These are phyloP conservation scores for Cyclaneusma minus DNA, from an alignment of 2,329 filamentous ascomycete genomes.

Conservation along the genomic window DNA sequence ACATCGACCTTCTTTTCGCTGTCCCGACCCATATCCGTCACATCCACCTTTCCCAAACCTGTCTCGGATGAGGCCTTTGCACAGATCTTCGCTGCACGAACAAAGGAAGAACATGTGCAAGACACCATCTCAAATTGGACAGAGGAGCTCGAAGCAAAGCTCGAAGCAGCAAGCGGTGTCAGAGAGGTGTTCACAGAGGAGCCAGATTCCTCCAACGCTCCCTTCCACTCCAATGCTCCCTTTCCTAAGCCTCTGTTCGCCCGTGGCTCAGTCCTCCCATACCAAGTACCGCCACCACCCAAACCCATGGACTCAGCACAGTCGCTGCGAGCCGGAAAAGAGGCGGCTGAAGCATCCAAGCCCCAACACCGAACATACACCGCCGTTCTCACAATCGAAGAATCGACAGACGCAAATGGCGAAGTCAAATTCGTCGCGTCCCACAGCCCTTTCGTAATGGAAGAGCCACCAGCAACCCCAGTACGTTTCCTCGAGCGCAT, in stretches of 20 bases:
- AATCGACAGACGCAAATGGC: conserved; percentile 43
- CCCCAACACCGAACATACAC: conserved; percentile 42
- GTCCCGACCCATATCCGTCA: conserved; percentile 84
- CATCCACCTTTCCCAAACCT: conserved; percentile 59
- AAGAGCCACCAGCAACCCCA: conserved; percentile 21
- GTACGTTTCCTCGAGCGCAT: conserved; percentile 55
- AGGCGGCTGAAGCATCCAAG: conserved; percentile 20
- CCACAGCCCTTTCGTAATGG: conserved; percentile 39
- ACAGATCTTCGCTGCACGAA: conserved; percentile 57
- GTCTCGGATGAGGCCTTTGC: conserved; percentile 65
- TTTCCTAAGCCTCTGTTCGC: conserved; percentile 54
- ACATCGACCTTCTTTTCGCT: conserved; percentile 91
- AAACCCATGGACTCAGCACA: conserved; percentile 34
- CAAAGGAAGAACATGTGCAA: conserved; percentile 11
- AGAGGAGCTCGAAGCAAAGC: conserved; percentile 23
- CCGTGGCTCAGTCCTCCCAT: conserved; percentile 61
- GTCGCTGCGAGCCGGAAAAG: conserved; percentile 20
- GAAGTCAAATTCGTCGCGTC: conserved; percentile 45
- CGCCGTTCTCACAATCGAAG: conserved; percentile 51
- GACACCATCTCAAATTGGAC: conserved; percentile 13
- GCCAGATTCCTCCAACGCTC: conserved; percentile 33
- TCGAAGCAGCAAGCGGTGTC: conserved; percentile 31
- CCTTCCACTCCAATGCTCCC: conserved; percentile 33
- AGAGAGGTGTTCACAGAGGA: too few relatives aligned
- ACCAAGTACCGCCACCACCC: conserved; percentile 71